phyloP scores from a whole-genome alignment of 2,329 filamentous ascomycete species.

The Rasamsonia emersonii region DNA sequence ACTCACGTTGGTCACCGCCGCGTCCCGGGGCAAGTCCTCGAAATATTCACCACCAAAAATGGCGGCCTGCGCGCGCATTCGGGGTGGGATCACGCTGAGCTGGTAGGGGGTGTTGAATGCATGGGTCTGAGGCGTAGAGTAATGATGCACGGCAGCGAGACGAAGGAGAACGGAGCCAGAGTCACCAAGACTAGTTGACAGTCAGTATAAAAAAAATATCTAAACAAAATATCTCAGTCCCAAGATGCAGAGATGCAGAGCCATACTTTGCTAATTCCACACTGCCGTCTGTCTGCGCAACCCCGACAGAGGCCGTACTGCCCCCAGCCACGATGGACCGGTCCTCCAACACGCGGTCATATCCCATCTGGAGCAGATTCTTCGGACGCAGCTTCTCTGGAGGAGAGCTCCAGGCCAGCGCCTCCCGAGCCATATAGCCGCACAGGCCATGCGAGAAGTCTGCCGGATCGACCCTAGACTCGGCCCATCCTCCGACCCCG shows the following conservation, averaged over 20 bases:
- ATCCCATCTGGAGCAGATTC: conserved; percentile 71
- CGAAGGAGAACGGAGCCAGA: conserved; percentile 86
- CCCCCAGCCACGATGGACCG: conserved; percentile 68
- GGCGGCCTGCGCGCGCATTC: conserved; percentile 67
- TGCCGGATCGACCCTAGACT: conserved; percentile 85
- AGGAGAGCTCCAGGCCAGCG: conserved; percentile 47
- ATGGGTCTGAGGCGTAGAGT: conserved; percentile 82
- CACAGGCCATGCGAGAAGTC: conserved; percentile 93
- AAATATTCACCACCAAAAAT: conserved; percentile 77
- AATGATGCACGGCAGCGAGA: conserved; percentile 73
- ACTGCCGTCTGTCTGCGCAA: conserved; percentile 62
- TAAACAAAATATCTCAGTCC: not conserved
- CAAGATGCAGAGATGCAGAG: not conserved
- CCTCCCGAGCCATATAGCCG: conserved; percentile 78
- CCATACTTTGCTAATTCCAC: conserved; percentile 74
- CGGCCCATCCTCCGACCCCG: conserved; percentile 90
- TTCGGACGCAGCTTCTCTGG: conserved; percentile 47
- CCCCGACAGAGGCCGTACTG: conserved; percentile 83
- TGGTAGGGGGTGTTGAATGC: conserved; percentile 98
- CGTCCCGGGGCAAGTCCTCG: conserved; percentile 75
- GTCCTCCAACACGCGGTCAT: conserved; percentile 72
- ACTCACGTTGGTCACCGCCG: conserved; percentile 65
- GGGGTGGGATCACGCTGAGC: conserved; percentile 75
- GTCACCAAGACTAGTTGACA: conserved; percentile 62
- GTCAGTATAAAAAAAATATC: conserved; percentile 3